Percentiles rank a stretch among this genome's conserved stretches.
These are phyloP conservation scores for Fusarium brevicatenulatum DNA, from an alignment of 2,329 filamentous ascomycete species.

Conservation along the genomic window DNA sequence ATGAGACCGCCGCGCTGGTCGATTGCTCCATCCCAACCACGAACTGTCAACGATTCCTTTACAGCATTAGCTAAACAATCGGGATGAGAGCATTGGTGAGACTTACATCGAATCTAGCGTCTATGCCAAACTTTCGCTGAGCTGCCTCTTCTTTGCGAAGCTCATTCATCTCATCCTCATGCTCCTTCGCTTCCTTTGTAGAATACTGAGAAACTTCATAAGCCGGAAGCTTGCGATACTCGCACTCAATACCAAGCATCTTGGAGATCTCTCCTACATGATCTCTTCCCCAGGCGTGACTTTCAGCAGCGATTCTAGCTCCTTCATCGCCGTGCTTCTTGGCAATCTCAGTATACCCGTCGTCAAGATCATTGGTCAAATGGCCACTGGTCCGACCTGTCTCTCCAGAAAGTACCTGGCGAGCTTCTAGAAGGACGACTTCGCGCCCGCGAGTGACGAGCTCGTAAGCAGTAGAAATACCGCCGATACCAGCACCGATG, in stretches of 20 bases:
- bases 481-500: conserved; percentile 28
- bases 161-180: conserved; percentile 48
- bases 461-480: conserved; percentile 33
- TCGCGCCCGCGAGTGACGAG: conserved; percentile 60
- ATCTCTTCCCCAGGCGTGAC: conserved; percentile 64
- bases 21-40: conserved; percentile 61
- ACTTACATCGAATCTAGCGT: conserved; percentile 24
- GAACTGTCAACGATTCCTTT: conserved; percentile 54
- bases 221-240: conserved; percentile 61
- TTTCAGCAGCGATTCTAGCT: conserved; percentile 61
- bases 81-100: fast-evolving
- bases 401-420: conserved; percentile 64
- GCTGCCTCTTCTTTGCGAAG: conserved; percentile 17
- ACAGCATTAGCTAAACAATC: neutral
- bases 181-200: conserved; percentile 50
- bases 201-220: conserved; percentile 63
- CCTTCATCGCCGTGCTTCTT: conserved; percentile 62
- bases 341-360: conserved; percentile 61
- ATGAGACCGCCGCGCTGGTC: conserved; percentile 63
- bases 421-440: conserved; percentile 64
- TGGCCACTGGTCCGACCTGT: conserved; percentile 65
- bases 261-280: conserved; percentile 60
- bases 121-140: conserved; percentile 23
- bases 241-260: conserved; percentile 64
- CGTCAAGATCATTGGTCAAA: conserved; percentile 63